Base-by-base conservation (phyloP, 257 asterid genomes). In the Gentiana dahurica region DNA sequence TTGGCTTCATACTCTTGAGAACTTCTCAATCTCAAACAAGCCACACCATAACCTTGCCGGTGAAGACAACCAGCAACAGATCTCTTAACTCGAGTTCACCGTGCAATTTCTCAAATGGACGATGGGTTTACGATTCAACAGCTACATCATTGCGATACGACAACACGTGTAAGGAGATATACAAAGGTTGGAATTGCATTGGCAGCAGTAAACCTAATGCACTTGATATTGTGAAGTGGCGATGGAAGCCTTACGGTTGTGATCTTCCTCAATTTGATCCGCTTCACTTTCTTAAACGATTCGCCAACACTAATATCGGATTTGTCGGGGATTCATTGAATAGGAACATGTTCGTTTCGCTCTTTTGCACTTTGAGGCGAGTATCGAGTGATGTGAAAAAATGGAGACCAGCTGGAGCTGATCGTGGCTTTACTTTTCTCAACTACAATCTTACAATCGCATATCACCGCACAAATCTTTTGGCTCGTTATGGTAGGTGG, bases 401-500 rank as follows among this genome's bases (percentile, higher is more conserved):
- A 75, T 88, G 97, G 99, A 95, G 93, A 38, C 94, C 99, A 62
- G 95, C 65, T 57, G 89, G 95, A 62, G 94, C 99, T 63, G 97
- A 92, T 60, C 99, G 95, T 37, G 95, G 95, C 48, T 88, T 79
- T 68, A 92, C 98, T 61, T 92, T 92, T 71, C 63, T 83, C 13
- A 72, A 77, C 57, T 88, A 88, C 79, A 92, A 92, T 71, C 77
- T 92, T 57, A 92, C 98, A 54, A 83, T 91, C 64, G 86, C 93
- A 1, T 91, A 91, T 73, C 97, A 91, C 56, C 86, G 95, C 57
- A 87, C 98, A 49, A 91, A 88, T 80, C 94, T 92, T 61, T 76
- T 92, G 78, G 97, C 84, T 71, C 95, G 87, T 59, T 88, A 83
- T 68, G 94, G 97, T 88, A 88, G 98, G 82, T 92, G 90, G 98